Evolutionary conservation across 2,329 filamentous ascomycete genomes (phyloP).

Genomic region (Cladophialophora carrionii): DNA sequence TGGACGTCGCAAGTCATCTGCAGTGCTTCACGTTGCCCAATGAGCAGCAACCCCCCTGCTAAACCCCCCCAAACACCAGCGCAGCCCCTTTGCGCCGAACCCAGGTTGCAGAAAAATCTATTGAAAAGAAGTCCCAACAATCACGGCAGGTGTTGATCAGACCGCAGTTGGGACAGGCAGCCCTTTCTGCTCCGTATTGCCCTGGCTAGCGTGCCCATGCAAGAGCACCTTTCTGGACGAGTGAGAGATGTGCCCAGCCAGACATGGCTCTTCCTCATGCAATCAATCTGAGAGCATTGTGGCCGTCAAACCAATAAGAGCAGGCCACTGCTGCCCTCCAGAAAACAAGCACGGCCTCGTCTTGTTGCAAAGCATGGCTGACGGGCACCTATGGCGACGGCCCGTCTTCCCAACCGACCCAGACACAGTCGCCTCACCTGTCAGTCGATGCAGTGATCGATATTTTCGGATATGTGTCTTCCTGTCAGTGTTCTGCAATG

Average conservation of each 20-base stretch:
- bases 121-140: constrained; percentile 8
- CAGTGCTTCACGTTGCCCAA: not conserved
- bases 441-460: not conserved
- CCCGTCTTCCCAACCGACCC: not conserved
- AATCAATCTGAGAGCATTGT: constrained; percentile 1
- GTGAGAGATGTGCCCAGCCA: constrained; percentile 9
- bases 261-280: constrained; percentile 3
- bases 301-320: not conserved
- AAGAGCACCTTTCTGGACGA: constrained; percentile 22
- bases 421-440: not conserved
- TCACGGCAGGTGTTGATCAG: constrained; percentile 12
- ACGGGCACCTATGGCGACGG: not conserved
- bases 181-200: constrained; percentile 3
- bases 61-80: not conserved
- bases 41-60: not conserved
- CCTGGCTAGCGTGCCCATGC: constrained; percentile 20
- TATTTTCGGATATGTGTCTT: not conserved
- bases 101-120: constrained; percentile 14
- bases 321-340: not conserved
- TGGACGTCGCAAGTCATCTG: not conserved
- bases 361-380: not conserved
- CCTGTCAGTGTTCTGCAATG: not conserved
- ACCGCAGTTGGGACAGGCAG: constrained; percentile 10
- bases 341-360: not conserved
- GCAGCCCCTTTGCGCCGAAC: constrained; percentile 3